Evolutionary conservation across 169 alveolate species (phyloP).

Genomic region (Eimeria nieschulzi): DNA sequence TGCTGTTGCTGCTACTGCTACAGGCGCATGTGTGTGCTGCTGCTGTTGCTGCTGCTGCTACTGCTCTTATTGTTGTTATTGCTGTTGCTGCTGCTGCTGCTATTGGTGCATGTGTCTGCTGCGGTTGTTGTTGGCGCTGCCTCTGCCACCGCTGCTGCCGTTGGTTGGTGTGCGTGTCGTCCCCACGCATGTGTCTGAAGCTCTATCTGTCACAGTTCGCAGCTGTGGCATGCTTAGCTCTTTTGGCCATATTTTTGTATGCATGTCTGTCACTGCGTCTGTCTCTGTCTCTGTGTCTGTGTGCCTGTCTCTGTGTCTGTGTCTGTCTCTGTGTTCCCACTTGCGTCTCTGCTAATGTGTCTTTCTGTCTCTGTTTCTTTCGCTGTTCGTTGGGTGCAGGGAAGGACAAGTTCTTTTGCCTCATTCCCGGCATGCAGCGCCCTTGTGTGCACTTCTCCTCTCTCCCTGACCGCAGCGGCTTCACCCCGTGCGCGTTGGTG

Average conservation of each 20-base stretch:
- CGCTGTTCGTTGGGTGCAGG: conserved; percentile 18
- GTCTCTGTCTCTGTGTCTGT: neutral
- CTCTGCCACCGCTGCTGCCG: neutral
- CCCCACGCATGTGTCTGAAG: no score
- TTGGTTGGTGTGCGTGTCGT: no score
- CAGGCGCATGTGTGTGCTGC: neutral
- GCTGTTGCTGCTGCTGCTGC: neutral
- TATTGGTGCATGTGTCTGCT: no score
- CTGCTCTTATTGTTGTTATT: neutral
- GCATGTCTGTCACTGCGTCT: neutral
- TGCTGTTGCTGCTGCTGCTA: neutral
- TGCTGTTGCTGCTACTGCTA: neutral
- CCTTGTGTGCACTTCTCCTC: conserved; percentile 59
- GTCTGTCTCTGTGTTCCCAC: neutral
- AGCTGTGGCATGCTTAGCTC: no score
- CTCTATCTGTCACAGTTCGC: no score
- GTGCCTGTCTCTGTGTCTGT: neutral
- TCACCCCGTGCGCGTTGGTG: conserved; percentile 39
- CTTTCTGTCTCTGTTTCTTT: neutral
- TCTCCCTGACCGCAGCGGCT: conserved; percentile 44
- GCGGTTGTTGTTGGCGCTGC: neutral
- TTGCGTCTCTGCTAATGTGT: neutral
- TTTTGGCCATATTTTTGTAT: no score
- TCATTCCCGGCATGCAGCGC: neutral
- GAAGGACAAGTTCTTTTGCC: conserved; percentile 43